Base-by-base conservation (phyloP, 1,284 basidiomycete genomes). In the Meripilus lineatus region DNA sequence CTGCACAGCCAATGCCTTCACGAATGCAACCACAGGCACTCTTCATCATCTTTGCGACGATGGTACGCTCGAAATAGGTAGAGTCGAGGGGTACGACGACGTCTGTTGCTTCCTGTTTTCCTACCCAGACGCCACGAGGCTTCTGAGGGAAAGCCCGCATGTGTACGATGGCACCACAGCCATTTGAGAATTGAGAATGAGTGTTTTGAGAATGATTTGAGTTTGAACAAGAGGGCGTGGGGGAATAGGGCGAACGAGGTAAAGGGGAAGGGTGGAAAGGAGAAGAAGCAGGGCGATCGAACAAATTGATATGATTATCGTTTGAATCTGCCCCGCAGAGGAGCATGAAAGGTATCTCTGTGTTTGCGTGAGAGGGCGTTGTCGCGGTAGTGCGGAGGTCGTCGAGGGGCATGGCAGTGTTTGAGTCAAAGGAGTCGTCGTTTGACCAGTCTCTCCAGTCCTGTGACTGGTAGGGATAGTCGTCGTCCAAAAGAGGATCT, bases 91-190 rank as follows among this genome's bases (percentile, higher is more conserved):
- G 54, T 36, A 74, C 67, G 32, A 85, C 76, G 6, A 65, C 60
- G 32, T 69, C 66, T 0, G 74, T 64, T 0, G 79, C 76, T 13
- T 68, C 61, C 15, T 68, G 64, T 42, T 70, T 73, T 4, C 77
- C 79, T 6, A 74, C 66, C 79, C 80, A 83, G 14, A 78, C 73
- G 18, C 69, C 66, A 26, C 73, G 67, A 26, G 69, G 65, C 17
- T 66, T 65, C 21, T 73, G 69, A 2, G 76, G 78, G 5, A 73
- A 69, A 11, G 77, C 80, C 14, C 64, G 62, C 46, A 70, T 51
- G 54, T 83, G 79, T 8, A 84, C 57, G 3, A 81, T 55, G 1
- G 77, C 69, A 0, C 82, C 82, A 49, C 81, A 84, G 0, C 81
- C 81, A 38, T 74, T 81, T 17, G 28, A 30, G n/a, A n/a, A 30